A percentile compares a stretch with the other conserved stretches of the same genome.
phyloP scores from a whole-genome alignment of 2,329 filamentous ascomycete genomes.

The Aquanectria penicillioides region DNA sequence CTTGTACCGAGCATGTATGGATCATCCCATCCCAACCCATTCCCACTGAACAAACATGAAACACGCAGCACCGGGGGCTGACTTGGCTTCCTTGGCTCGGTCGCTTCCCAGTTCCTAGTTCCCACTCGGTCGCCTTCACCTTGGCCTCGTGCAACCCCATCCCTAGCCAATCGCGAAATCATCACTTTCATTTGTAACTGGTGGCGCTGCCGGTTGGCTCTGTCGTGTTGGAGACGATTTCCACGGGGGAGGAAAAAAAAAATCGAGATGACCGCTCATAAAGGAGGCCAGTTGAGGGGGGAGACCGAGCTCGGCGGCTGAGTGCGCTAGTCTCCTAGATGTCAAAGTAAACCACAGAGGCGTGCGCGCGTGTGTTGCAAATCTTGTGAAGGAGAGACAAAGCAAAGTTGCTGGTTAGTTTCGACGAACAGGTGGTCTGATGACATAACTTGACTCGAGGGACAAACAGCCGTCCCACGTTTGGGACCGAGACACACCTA shows the following conservation, averaged over 20 bases:
- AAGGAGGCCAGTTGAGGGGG: too few relatives aligned
- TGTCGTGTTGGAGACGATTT: too few relatives aligned
- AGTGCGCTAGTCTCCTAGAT: too few relatives aligned
- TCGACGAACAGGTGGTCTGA: conserved; percentile 13
- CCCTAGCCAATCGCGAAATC: too few relatives aligned
- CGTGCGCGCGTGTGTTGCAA: too few relatives aligned
- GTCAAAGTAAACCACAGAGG: too few relatives aligned
- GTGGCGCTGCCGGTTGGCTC: too few relatives aligned
- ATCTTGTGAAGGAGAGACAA: too few relatives aligned
- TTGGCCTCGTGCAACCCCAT: not conserved
- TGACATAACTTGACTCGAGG: not conserved
- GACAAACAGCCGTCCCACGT: not conserved
- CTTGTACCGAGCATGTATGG: not conserved
- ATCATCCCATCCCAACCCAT: conserved; percentile 13
- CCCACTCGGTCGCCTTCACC: conserved; percentile 3
- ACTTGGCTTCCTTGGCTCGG: not conserved
- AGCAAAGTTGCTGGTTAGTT: conserved; percentile 3
- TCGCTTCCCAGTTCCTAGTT: not conserved
- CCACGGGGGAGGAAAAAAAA: too few relatives aligned
- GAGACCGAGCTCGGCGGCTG: too few relatives aligned
- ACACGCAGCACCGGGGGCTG: conserved; percentile 1
- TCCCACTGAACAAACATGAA: conserved; percentile 27
- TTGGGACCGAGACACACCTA: conserved; percentile 14
- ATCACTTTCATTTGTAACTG: too few relatives aligned
- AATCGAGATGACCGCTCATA: too few relatives aligned